Base-by-base conservation (phyloP, 768 basidiomycete genomes). In the Sarcomyxa edulis region DNA sequence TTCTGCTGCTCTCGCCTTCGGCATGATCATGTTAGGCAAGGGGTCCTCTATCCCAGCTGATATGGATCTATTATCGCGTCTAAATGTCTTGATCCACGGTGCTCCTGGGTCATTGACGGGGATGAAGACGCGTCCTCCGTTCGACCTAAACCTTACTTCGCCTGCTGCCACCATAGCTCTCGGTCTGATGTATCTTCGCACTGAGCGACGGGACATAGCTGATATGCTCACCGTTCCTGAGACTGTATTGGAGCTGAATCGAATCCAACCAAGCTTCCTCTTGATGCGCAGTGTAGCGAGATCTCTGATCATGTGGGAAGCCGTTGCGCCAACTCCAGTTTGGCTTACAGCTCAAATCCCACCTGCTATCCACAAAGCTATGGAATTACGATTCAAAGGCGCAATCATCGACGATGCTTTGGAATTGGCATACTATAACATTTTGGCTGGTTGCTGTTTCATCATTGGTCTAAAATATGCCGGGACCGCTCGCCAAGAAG, bases 11-110 rank as follows among this genome's bases (percentile, higher is more conserved):
- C 73, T 96, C 21, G 84, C 89, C 1, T 96, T 96, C 53, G 96
- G 96, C 4, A 87, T 96, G 80, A 84, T 95, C 59, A 95, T 97
- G 85, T 74, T 98, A 11, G 94, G 90, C 5, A 82, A 81, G 49
- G 94, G 96, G 2, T 71, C 78, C 0, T 69, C 72, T 6, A 80
- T 84, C 23, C 85, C 86, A 2, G 88, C 88, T 1, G 94, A 96
- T 47, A 59, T 81, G 41, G 66, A 70, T 8, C 65, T 88, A 33
- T 61, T 94, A 12, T 70, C 74, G 22, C 77, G 81, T 19, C 60
- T 97, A 32, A 79, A 76, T 26, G 57, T 77, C n/a, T 71, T 92
- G 23, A 73, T 95, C 32, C 84, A 87, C 38, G 88, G 92, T 7
- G 78, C 87, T 51, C 63, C 71, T 5, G 69, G 70, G 32, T 56